Evolutionary conservation across 306 rosid species (phyloP).

Genomic region (Cicer yamashitae): DNA sequence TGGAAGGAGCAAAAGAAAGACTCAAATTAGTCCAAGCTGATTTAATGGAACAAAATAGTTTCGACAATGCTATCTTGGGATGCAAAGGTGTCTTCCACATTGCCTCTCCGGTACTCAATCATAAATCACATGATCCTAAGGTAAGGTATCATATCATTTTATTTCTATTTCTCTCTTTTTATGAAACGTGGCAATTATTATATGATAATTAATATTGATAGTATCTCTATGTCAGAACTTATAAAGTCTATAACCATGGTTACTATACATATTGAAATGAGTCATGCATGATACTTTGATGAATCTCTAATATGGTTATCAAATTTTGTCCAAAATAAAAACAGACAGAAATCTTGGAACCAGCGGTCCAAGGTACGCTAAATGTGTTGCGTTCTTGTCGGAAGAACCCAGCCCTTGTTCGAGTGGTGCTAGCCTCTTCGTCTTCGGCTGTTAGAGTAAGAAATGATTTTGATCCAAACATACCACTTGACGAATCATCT

Average conservation of each 20-base stretch:
- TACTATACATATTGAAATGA: constrained; percentile 8
- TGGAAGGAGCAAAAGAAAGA: constrained; percentile 88
- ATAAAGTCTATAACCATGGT: neutral
- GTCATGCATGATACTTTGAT: neutral
- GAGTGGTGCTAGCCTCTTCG: constrained; percentile 86
- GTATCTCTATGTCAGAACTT: neutral
- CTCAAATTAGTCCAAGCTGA: constrained; percentile 73
- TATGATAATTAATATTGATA: neutral
- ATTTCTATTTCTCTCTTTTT: neutral
- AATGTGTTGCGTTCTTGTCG: constrained; percentile 78
- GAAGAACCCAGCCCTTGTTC: constrained; percentile 61
- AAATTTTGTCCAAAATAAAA: neutral
- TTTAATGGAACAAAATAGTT: constrained; percentile 75
- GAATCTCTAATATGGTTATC: neutral
- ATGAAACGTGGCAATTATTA: neutral
- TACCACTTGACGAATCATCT: constrained; percentile 71
- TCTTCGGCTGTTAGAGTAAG: constrained; percentile 75
- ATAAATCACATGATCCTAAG: constrained; percentile 74
- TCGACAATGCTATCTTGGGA: constrained; percentile 77
- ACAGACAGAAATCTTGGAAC: constrained; percentile 72
- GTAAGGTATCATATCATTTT: constrained; percentile 42
- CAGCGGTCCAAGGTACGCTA: constrained; percentile 75
- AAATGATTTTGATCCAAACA: constrained; percentile 62
- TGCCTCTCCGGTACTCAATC: constrained; percentile 81
- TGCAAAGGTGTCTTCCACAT: constrained; percentile 90